Conservation (phyloP, 495 filamentous ascomycete species). For the Parmelia sp. region DNA sequence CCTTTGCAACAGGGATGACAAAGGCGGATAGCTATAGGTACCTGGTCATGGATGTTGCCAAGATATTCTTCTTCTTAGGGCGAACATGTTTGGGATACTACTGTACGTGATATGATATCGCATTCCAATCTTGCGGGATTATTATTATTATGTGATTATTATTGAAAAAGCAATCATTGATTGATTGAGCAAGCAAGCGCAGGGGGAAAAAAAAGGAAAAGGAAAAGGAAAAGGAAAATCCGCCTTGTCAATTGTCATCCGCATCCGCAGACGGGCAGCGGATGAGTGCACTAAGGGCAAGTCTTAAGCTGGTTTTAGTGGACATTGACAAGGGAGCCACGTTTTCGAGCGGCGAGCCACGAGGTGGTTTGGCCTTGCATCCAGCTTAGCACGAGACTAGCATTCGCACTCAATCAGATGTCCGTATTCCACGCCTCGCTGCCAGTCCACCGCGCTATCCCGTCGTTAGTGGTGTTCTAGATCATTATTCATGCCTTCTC, state of each 20-base stretch:
- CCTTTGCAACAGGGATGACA: slow-evolving; percentile 2
- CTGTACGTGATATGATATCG: neutral
- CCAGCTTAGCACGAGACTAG: neutral
- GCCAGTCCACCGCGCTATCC: slow-evolving; percentile 6
- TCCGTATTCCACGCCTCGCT: neutral
- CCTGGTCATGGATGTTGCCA: too few species aligned
- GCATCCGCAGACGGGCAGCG: neutral
- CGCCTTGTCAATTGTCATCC: slow-evolving; percentile 5
- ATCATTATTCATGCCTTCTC: slow-evolving; percentile 1
- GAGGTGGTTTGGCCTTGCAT: slow-evolving; percentile 16
- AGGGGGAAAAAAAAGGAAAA: too few species aligned
- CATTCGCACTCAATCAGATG: slow-evolving; percentile 12
- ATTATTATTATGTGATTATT: too few species aligned
- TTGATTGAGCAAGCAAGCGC: neutral
- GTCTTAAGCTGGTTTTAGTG: too few species aligned
- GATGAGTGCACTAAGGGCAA: slow-evolving; percentile 4
- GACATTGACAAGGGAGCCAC: slow-evolving; percentile 19
- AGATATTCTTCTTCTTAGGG: too few species aligned
- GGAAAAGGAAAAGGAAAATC: neutral
- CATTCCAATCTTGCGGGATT: too few species aligned
- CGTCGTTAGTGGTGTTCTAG: slow-evolving; percentile 12
- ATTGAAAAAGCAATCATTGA: too few species aligned
- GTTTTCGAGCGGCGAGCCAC: slow-evolving; percentile 17
- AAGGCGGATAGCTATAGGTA: neutral
- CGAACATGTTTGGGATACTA: too few species aligned